Base-by-base conservation (phyloP, 177 flowering plant genomes). In the Tripterygium wilfordii region DNA sequence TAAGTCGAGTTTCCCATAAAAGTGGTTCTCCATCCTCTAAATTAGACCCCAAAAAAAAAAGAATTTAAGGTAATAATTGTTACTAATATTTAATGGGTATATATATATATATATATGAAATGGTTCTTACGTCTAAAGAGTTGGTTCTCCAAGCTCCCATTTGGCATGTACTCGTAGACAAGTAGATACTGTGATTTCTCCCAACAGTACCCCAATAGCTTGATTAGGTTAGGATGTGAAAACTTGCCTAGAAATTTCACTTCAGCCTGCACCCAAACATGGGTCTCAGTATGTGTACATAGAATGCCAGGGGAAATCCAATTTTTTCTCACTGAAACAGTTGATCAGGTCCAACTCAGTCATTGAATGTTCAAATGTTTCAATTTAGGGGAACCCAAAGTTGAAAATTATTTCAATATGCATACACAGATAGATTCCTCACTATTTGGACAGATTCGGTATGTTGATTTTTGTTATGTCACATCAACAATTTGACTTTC, bases 141-240 rank as follows among this genome's bases (percentile, higher is more conserved):
- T 48, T 71, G 74, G 33, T 38, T 71, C 39, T 71, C 79, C 42
- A 75, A 43, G 58, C 74, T 75, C 5, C 79, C 76, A 33, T 63
- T 63, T 22, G 39, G 66, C 76, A 71, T 51, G 60, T 65, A 57
- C 20, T 75, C 76, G 25, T 71, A 74, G 5, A 75, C 76, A 18
- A 75, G 69, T 5, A 75, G 65, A 45, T 56, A 69, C 36, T 65
- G 49, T 6, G 53, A 49, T 0, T 75, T 76, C 45, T 74, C 79
- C 60, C 63, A 56, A 28, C 79, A 74, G 31, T 67, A 70, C 0
- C 76, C 79, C 25, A 70, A 4, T 0, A 74, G 68, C 48, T 60
- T 70, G 8, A 70, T 76, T 17, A 74, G 52, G 30, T 74, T 74
- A 1, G 76, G 64, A 24, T 74, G 79, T 8, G 57, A 46, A n/a